A percentile compares a stretch with the other conserved stretches of the same genome.
These are phyloP conservation scores for Sporothrix curviconia DNA, from an alignment of 2,329 filamentous ascomycete genomes.

Conservation along the genomic window DNA sequence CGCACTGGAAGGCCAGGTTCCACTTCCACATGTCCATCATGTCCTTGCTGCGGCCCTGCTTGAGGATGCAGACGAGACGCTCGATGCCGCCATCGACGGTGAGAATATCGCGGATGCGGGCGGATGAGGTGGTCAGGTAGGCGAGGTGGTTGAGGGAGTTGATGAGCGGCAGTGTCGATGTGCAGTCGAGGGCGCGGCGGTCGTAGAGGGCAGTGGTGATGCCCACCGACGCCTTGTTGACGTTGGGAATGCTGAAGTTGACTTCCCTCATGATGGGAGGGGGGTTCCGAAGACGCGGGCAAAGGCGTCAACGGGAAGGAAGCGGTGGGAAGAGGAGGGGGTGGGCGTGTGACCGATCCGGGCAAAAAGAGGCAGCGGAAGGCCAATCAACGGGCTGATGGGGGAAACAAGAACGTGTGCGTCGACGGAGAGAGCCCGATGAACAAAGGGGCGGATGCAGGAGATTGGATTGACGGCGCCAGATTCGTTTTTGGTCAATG, in stretches of 20 bases:
- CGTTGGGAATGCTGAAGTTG: conserved; percentile 98
- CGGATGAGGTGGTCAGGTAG: conserved; percentile 95
- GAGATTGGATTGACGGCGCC: not conserved
- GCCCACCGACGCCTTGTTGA: conserved; percentile 92
- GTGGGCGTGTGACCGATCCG: not conserved
- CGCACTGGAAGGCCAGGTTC: conserved; percentile 98
- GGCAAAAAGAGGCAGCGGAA: not conserved
- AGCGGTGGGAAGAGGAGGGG: not conserved
- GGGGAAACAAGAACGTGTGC: too few relatives aligned
- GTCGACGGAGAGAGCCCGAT: too few relatives aligned
- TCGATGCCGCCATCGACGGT: conserved; percentile 99
- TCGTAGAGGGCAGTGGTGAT: conserved; percentile 98
- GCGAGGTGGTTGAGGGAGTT: conserved; percentile 98
- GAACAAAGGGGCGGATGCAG: not conserved
- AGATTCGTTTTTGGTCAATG: not conserved
- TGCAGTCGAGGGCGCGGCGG: conserved; percentile 93
- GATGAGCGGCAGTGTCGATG: conserved; percentile 92
- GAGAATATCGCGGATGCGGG: conserved; percentile 92
- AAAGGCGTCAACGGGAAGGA: not conserved
- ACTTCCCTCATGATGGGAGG: conserved; percentile 77
- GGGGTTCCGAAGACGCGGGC: conserved; percentile 5
- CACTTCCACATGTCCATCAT: conserved; percentile 99
- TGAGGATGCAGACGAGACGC: conserved; percentile 91
- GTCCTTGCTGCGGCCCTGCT: conserved; percentile 92
- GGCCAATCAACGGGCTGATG: not conserved